A percentile compares a stretch with the other conserved stretches of the same genome.
phyloP scores from a whole-genome alignment of 345 rosid species.

The Moricandia moricandioides region DNA sequence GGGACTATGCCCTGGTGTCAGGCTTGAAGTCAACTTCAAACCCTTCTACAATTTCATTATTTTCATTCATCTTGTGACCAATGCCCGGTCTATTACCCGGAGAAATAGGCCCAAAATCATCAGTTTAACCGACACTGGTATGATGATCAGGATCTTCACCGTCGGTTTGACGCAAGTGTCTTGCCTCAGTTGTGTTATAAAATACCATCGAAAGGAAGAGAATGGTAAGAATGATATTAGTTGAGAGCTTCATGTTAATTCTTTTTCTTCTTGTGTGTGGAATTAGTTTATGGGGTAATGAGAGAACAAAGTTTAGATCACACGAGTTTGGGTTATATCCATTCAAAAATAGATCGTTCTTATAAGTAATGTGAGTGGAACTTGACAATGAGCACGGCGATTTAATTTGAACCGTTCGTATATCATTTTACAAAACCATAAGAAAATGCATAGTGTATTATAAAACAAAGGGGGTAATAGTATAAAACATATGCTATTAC shows the following conservation, averaged over 20 bases:
- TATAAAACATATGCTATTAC: conserved; percentile 9
- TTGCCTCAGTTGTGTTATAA: conserved; percentile 12
- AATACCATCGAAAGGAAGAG: conserved; percentile 8
- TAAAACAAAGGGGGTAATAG: not conserved
- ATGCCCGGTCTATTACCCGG: conserved; percentile 49
- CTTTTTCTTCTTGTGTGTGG: not conserved
- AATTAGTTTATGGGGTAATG: not conserved
- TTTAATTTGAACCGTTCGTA: conserved; percentile 27
- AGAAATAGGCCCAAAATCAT: conserved; percentile 39
- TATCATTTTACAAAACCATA: conserved; percentile 2
- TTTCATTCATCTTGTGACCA: conserved; percentile 34
- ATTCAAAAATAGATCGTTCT: not conserved
- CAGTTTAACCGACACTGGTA: conserved; percentile 4
- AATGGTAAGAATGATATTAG: not conserved
- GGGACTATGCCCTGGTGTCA: conserved; percentile 25
- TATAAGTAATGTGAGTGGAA: conserved; percentile 34
- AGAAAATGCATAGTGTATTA: not conserved
- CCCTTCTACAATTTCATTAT: not conserved
- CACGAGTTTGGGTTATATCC: conserved; percentile 8
- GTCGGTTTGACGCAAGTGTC: conserved; percentile 5
- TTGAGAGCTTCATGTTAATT: conserved; percentile 17
- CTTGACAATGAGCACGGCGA: conserved; percentile 23
- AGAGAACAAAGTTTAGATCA: conserved; percentile 14
- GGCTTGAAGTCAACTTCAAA: conserved; percentile 38
- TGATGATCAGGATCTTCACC: conserved; percentile 13